Evolutionary conservation across 306 rosid species (phyloP).

Genomic region (Delonix regia): DNA sequence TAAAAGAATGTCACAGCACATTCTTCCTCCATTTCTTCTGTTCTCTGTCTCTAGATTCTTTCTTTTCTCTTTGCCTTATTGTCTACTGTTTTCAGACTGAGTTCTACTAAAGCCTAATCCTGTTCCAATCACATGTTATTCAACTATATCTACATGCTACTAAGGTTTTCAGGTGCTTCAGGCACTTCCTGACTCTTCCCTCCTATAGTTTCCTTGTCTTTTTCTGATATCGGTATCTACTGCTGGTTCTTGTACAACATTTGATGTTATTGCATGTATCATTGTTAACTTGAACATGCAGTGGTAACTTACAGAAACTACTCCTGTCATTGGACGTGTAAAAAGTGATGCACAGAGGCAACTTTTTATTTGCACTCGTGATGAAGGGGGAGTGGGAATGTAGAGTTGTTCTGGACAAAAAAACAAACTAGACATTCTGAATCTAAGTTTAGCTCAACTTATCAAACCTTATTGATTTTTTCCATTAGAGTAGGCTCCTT

Average conservation of each 20-base stretch:
- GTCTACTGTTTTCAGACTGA: neutral
- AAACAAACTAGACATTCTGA: constrained; percentile 12
- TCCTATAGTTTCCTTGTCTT: constrained; percentile 13
- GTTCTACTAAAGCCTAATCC: constrained; percentile 17
- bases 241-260: neutral
- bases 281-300: constrained; percentile 6
- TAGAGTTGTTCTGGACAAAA: neutral
- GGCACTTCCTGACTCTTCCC: neutral
- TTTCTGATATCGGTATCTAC: constrained; percentile 1
- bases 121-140: neutral
- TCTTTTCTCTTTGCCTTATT: neutral
- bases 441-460: constrained; percentile 2
- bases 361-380: constrained; percentile 17
- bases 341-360: constrained; percentile 28
- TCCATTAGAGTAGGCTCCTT: neutral
- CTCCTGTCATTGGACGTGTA: constrained; percentile 20
- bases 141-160: neutral
- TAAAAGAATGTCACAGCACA: neutral
- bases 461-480: constrained; percentile 15
- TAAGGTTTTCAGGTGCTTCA: neutral
- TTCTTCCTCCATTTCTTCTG: neutral
- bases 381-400: neutral
- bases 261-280: neutral
- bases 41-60: constrained; percentile 3
- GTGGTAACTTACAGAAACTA: neutral